Conservation (phyloP, 2,329 filamentous ascomycete species). For the Cladosporium sp. region DNA sequence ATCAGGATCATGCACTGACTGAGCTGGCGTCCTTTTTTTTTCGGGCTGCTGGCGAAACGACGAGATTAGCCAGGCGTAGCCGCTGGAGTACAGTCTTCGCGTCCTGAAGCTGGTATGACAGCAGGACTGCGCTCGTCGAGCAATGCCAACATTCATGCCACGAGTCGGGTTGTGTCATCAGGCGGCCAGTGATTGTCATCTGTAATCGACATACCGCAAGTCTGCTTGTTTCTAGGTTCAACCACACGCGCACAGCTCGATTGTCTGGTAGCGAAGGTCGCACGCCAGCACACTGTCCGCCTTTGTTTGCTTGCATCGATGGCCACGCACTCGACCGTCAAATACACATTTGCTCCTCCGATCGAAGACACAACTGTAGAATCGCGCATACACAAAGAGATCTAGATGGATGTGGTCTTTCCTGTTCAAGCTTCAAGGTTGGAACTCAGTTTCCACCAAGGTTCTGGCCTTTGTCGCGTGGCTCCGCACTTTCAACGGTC, state of each 20-base stretch:
- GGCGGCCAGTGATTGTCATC: background rate
- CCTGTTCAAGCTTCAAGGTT: slow-evolving; percentile 7
- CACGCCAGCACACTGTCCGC: background rate
- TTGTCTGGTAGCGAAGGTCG: slow-evolving; percentile 1
- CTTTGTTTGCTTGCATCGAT: background rate
- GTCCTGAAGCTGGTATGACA: slow-evolving; percentile 4
- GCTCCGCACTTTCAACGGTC: slow-evolving; percentile 18
- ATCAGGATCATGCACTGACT: slow-evolving; percentile 7
- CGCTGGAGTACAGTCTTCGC: background rate
- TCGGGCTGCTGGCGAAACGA: background rate
- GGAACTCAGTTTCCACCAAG: background rate
- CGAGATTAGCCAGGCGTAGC: background rate
- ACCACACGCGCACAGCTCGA: background rate
- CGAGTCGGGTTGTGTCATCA: background rate
- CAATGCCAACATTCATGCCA: background rate
- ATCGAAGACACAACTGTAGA: background rate
- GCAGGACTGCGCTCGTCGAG: background rate
- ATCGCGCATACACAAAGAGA: background rate
- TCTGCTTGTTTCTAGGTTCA: background rate
- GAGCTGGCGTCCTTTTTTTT: background rate
- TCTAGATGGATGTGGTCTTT: background rate
- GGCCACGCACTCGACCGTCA: background rate
- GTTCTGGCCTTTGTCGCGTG: slow-evolving; percentile 11
- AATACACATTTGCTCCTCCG: background rate
- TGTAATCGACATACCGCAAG: background rate